These are phyloP conservation scores for Pinus tabuliformis DNA, from an alignment of 75 land plant genomes.

Conservation along the genomic window DNA sequence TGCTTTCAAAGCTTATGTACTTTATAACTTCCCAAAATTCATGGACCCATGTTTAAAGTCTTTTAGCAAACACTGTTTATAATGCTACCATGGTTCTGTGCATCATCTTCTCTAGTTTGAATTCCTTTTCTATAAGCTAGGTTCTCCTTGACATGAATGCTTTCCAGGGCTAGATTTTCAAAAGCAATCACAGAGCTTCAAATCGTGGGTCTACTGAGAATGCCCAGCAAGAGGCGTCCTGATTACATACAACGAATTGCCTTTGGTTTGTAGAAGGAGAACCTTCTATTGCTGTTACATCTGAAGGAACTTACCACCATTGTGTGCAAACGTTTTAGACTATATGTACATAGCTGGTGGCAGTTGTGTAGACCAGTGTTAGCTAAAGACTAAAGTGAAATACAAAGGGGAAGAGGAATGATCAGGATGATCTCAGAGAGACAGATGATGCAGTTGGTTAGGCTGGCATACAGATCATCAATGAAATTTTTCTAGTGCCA, in stretches of 20 bases:
- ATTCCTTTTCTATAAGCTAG: neutral
- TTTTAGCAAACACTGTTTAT: neutral
- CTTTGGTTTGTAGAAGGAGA: slow-evolving; percentile 37
- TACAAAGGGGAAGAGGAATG: too few species aligned
- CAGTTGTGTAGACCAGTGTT: too few species aligned
- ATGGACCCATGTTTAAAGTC: neutral
- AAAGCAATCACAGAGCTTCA: slow-evolving; percentile 86
- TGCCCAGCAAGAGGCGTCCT: slow-evolving; percentile 83
- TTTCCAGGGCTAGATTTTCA: slow-evolving; percentile 76
- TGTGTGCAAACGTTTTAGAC: too few species aligned
- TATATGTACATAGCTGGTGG: too few species aligned
- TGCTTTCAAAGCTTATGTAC: neutral
- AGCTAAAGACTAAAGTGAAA: too few species aligned
- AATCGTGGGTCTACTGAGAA: slow-evolving; percentile 66
- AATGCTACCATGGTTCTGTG: neutral
- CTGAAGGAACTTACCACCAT: too few species aligned
- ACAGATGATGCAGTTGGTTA: too few species aligned
- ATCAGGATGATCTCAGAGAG: too few species aligned
- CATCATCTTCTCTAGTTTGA: neutral
- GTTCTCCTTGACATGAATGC: slow-evolving; percentile 34
- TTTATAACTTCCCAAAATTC: neutral
- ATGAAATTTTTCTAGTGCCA: too few species aligned
- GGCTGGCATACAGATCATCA: too few species aligned
- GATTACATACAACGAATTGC: slow-evolving; percentile 81
- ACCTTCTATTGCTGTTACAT: too few species aligned